Percentiles rank a stretch among this genome's conserved stretches.
Conservation (phyloP, 108 stramenopile genomes). For the Cylindrotheca closterium region DNA sequence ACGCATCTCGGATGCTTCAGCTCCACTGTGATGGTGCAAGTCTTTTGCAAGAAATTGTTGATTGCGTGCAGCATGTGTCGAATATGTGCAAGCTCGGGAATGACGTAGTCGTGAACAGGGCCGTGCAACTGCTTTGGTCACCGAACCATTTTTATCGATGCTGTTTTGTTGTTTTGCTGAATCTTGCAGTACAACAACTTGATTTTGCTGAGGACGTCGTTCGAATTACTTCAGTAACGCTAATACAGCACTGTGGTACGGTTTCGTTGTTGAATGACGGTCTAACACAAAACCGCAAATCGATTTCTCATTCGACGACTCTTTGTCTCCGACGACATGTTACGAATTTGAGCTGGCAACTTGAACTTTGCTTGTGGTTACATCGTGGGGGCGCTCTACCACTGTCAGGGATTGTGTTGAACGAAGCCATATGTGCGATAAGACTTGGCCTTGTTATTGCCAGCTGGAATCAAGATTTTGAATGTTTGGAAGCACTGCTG, state of each 20-base stretch:
- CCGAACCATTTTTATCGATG: slow-evolving; percentile 37
- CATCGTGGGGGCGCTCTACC: slow-evolving; percentile 73
- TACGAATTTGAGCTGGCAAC: slow-evolving; percentile 63
- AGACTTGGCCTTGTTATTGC: slow-evolving; percentile 62
- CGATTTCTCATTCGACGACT: slow-evolving; percentile 41
- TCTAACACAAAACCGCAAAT: slow-evolving; percentile 27
- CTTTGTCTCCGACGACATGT: slow-evolving; percentile 45
- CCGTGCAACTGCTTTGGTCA: slow-evolving; percentile 39
- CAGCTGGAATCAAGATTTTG: slow-evolving; percentile 71
- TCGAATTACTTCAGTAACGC: slow-evolving; percentile 48
- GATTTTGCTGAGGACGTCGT: slow-evolving; percentile 73
- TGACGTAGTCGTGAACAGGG: slow-evolving; percentile 40
- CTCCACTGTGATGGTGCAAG: slow-evolving; percentile 56
- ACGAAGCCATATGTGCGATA: slow-evolving; percentile 70
- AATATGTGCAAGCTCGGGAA: slow-evolving; percentile 32
- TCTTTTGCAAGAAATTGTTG: slow-evolving; percentile 35
- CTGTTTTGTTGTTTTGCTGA: slow-evolving; percentile 57
- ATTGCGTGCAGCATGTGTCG: slow-evolving; percentile 35
- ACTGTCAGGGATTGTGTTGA: slow-evolving; percentile 57
- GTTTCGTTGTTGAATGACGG: slow-evolving; percentile 60
- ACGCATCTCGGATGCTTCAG: slow-evolving; percentile 62
- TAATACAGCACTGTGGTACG: slow-evolving; percentile 45
- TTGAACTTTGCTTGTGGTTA: slow-evolving; percentile 86
- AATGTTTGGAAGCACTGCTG: slow-evolving; percentile 63
- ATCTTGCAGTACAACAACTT: slow-evolving; percentile 43